Evolutionary conservation across 2,329 filamentous ascomycete species (phyloP).

Genomic region (Trichoderma oligosporum): DNA sequence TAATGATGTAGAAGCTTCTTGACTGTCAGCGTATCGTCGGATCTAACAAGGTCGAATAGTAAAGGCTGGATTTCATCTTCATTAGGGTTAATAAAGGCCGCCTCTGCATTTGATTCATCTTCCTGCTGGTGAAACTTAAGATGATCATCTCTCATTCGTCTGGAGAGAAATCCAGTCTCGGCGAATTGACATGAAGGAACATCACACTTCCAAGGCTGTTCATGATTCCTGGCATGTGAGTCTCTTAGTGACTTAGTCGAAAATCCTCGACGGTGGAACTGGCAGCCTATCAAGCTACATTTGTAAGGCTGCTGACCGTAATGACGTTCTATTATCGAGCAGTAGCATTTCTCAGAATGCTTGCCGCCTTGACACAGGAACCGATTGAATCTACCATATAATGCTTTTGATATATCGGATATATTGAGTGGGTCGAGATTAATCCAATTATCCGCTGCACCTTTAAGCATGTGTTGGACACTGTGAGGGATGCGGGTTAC

Average conservation of each 20-base stretch:
- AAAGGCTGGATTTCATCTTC: not conserved
- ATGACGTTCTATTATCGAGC: not conserved
- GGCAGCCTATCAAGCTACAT: not conserved
- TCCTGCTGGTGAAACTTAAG: not conserved
- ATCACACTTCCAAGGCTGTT: not conserved
- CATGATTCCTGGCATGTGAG: not conserved
- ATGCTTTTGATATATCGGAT: not conserved
- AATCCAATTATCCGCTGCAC: not conserved
- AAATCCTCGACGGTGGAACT: not conserved
- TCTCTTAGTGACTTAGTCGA: not conserved
- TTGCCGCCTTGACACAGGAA: not conserved
- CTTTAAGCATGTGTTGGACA: too few relatives aligned
- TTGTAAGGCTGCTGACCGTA: not conserved
- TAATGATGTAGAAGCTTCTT: not conserved
- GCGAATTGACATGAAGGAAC: not conserved
- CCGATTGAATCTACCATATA: not conserved
- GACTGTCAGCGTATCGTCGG: not conserved
- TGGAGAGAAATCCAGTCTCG: not conserved
- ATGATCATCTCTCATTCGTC: not conserved
- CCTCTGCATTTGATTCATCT: too few relatives aligned
- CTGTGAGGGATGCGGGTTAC: too few relatives aligned
- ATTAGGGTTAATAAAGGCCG: not conserved
- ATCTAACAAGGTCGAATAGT: not conserved
- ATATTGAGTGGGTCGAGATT: not conserved
- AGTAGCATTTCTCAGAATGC: not conserved